phyloP scores from a whole-genome alignment of 2,329 filamentous ascomycete genomes.

The Aspergillus costaricaensis region DNA sequence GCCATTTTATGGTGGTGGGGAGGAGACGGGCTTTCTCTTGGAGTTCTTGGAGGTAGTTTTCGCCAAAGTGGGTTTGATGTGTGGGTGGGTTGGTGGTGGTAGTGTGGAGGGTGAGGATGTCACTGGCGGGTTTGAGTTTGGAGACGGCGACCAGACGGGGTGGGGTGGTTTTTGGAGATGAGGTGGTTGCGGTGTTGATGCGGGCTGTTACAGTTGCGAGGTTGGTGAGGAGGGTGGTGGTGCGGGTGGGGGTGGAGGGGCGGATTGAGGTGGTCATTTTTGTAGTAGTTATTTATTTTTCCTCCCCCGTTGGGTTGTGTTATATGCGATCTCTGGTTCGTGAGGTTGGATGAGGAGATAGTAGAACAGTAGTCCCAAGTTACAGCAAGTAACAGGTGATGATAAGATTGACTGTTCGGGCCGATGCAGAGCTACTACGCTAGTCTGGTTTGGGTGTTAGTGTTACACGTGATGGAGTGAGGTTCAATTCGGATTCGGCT shows the following conservation, averaged over 20 bases:
- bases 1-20: conserved; percentile 76
- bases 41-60: conserved; percentile 94
- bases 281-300: neutral
- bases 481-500: no score
- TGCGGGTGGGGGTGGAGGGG: conserved; percentile 60
- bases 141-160: conserved; percentile 72
- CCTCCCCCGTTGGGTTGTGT: no score
- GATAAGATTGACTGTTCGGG: neutral
- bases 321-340: no score
- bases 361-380: no score
- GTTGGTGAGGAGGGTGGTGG: conserved; percentile 63
- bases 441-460: neutral
- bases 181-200: conserved; percentile 53
- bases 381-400: neutral
- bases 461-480: neutral
- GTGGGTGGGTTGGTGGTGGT: conserved; percentile 54
- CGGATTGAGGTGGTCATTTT: conserved; percentile 43
- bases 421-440: neutral
- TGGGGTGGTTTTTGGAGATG: conserved; percentile 12
- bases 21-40: conserved; percentile 80
- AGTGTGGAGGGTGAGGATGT: conserved; percentile 74
- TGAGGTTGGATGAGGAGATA: no score
- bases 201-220: conserved; percentile 62
- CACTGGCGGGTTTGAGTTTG: conserved; percentile 90
- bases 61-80: conserved; percentile 78